Base-by-base conservation (phyloP, 805 yeast genomes). In the Brettanomyces naardenensis region DNA sequence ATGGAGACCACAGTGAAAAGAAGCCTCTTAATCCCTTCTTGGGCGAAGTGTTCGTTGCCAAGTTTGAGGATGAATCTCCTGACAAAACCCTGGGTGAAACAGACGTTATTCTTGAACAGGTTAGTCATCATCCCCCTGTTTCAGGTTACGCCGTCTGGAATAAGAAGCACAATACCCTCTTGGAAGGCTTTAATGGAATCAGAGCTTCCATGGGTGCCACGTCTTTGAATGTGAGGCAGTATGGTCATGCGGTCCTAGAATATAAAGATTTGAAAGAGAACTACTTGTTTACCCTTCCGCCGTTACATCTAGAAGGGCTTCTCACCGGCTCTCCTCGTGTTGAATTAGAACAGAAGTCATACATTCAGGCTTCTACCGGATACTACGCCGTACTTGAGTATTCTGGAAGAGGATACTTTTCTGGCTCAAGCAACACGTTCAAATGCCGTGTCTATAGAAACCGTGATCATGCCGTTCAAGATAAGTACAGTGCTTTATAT, bases 1-100 rank as follows among this genome's bases (percentile, higher is more conserved):
- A 90, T 65, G 72, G 79, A 38, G 73, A 84, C 73, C 97, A 97
- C n/a, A 71, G 86, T 30, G 98, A 92, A 64, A 92, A 92, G 73
- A 92, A 92, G 64, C 97, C 98, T 6, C 68, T 92, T 58, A 92
- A 92, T 58, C 98, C 98, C 32, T 90, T 92, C 54, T 66, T 92
- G 46, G 98, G 98, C 40, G 98, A 92, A 65, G 68, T 88, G 35
- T 92, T 89, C 52, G 83, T 86, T 28, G 97, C 96, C 34, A 78
- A 81, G 52, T 88, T 97, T 95, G 64, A 62, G 3, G 86, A 78
- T 46, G 54, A 56, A 34, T 56, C 74, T 20, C 45, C 53, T 13
- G 73, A 70, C 31, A 59, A 65, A 9, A 66, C 63, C 38, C 60
- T 74, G 13, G 95, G 95, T 30, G 94, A 85, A 44, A 84, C 95